Base-by-base conservation (phyloP, 306 rosid genomes). In the Trifolium fragiferum region DNA sequence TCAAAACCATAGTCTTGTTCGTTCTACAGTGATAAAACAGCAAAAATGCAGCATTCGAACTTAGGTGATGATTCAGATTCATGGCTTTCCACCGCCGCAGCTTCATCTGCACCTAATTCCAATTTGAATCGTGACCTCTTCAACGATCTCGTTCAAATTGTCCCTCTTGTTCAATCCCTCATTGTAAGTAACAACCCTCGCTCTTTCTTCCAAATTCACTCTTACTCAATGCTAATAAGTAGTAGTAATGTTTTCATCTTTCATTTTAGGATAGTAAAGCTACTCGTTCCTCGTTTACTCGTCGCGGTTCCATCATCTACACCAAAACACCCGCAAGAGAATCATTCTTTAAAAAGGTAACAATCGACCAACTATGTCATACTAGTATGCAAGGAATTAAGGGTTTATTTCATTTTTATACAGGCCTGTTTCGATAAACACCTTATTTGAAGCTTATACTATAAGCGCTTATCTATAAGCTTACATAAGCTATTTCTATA, bases 251-350 rank as follows among this genome's bases (percentile, higher is more conserved):
- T 30, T 30, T 30, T 30, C 4, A 30, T 21, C 15, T 12, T 6
- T 25, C 2, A 30, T 27, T 60, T 84, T 83, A 95, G 99, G 99
- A 95, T 83, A 87, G 90, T 71, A 92, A 95, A 70, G 82, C 90
- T 23, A 90, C 76, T 81, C 86, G 92, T 79, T 90, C 98, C 8
- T 95, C 33, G 33, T 30, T 95, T 76, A 84, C 96, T 70, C 96
- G 91, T 73, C 92, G 96, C 46, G 96, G 93, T 70, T 89, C 99
- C 23, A 76, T 95, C 82, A 80, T 89, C 72, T 92, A 92, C 87
- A 95, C 99, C 37, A 95, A 95, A 82, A 86, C 97, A 40, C 99
- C 99, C 7, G 81, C 96, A 30, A 87, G 96, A 85, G 96, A 90
- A 69, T 86, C 91, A 1, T 76, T 87, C 60, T 76, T 81, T 37